A percentile compares a stretch with the other conserved stretches of the same genome.
Conservation (phyloP, 352 stramenopile genomes). For the Globisporangium radiosum region DNA sequence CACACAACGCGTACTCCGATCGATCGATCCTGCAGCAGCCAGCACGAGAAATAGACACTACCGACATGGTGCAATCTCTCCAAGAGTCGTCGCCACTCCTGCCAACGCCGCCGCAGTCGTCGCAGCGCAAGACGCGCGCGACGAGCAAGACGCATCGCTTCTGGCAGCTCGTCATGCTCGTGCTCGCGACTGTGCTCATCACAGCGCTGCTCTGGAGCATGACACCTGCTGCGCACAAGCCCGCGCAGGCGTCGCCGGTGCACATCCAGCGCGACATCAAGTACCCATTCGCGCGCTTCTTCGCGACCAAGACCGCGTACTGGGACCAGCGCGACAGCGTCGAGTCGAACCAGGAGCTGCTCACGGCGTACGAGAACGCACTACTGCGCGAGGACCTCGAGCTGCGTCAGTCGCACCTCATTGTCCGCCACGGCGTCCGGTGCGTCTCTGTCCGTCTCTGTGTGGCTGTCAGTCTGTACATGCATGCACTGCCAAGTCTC, state of each 20-base stretch:
- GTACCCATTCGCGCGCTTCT: slow-evolving; percentile 24
- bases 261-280: slow-evolving; percentile 10
- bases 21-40: neutral
- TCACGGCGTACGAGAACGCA: slow-evolving; percentile 18
- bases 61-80: no score
- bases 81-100: slow-evolving; percentile 6
- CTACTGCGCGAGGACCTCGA: slow-evolving; percentile 28
- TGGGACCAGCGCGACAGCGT: slow-evolving; percentile 36
- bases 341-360: slow-evolving; percentile 17
- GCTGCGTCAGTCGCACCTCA: slow-evolving; percentile 53
- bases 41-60: neutral
- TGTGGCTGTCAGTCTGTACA: no score
- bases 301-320: slow-evolving; percentile 54
- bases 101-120: slow-evolving; percentile 1
- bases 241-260: slow-evolving; percentile 2
- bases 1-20: neutral
- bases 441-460: slow-evolving; percentile 9
- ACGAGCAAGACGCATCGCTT: slow-evolving; percentile 9
- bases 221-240: slow-evolving; percentile 4
- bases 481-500: neutral
- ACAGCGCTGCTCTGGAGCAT: slow-evolving; percentile 15
- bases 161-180: slow-evolving; percentile 9
- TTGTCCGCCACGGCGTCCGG: slow-evolving; percentile 58
- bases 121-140: slow-evolving; percentile 4
- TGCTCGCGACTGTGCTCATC: slow-evolving; percentile 10